phyloP scores from a whole-genome alignment of 441 rosid genomes.

The Francoa sonchifolia region DNA sequence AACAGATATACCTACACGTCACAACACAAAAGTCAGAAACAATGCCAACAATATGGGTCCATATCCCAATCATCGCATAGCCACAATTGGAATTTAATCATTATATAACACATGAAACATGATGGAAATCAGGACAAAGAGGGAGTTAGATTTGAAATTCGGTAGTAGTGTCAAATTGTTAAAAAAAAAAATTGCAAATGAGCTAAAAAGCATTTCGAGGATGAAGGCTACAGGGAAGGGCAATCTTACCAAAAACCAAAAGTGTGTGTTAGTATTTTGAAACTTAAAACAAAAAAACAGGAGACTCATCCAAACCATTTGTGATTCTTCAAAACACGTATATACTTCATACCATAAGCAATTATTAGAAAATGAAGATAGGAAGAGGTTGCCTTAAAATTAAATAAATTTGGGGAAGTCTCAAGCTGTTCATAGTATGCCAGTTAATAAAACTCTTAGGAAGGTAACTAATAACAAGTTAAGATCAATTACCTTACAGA shows the following conservation, averaged over 20 bases:
- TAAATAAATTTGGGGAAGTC: too few species aligned
- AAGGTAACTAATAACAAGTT: too few species aligned
- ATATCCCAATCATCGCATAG: not conserved
- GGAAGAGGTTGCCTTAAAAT: too few species aligned
- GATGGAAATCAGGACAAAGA: not conserved
- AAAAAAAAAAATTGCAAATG: not conserved
- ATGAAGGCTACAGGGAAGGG: not conserved
- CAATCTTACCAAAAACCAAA: too few species aligned
- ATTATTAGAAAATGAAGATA: too few species aligned
- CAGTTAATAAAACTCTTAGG: too few species aligned
- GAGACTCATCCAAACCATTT: too few species aligned
- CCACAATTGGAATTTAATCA: not conserved
- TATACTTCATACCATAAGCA: too few species aligned
- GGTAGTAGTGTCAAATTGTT: too few species aligned
- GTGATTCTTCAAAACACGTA: too few species aligned
- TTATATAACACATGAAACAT: conserved; percentile 3
- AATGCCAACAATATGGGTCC: not conserved
- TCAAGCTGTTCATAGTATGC: too few species aligned
- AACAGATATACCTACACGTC: conserved; percentile 52
- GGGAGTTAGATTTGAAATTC: not conserved
- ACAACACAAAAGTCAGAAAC: not conserved
- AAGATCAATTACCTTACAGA: conserved; percentile 21
- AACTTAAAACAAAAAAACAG: too few species aligned
- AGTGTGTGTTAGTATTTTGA: not conserved
- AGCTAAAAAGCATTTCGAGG: not conserved